Percentiles rank a stretch among this genome's conserved stretches.
Evolutionary conservation across 2,329 filamentous ascomycete genomes (phyloP).

Genomic region (Pseudocercospora fijiensis): DNA sequence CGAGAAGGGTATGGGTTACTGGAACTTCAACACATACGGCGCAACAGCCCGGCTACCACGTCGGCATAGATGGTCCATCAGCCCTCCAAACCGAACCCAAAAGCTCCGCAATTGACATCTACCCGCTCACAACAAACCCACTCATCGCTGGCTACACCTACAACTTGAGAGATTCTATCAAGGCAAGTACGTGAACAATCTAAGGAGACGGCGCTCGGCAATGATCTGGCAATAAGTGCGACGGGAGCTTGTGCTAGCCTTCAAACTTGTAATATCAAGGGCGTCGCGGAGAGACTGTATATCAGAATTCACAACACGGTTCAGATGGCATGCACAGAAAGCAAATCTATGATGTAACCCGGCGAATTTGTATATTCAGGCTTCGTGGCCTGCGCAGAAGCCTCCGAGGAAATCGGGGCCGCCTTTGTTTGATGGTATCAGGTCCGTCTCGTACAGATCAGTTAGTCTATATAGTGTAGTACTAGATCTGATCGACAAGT

Average conservation of each 20-base stretch:
- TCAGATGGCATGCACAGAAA: not conserved
- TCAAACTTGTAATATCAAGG: not conserved
- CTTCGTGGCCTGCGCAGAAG: not conserved
- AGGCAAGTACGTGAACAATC: not conserved
- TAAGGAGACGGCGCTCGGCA: not conserved
- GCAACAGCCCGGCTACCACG: not conserved
- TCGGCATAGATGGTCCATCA: not conserved
- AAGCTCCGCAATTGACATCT: not conserved
- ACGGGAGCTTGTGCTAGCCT: not conserved
- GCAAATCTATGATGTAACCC: not conserved
- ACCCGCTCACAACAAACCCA: not conserved
- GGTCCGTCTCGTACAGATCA: not conserved
- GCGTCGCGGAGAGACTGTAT: not conserved
- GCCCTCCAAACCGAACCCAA: not conserved
- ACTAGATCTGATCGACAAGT: not conserved
- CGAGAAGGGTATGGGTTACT: not conserved
- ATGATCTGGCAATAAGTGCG: not conserved
- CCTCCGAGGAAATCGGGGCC: not conserved
- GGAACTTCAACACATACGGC: not conserved
- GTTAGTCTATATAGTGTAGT: not conserved
- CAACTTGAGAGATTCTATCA: not conserved
- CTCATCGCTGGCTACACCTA: not conserved
- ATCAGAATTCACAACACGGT: not conserved
- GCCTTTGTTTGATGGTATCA: not conserved
- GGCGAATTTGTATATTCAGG: not conserved